A percentile compares a stretch with the other conserved stretches of the same genome.
phyloP scores from a whole-genome alignment of 148 eudicot genomes.

The Arctostaphylos glauca region DNA sequence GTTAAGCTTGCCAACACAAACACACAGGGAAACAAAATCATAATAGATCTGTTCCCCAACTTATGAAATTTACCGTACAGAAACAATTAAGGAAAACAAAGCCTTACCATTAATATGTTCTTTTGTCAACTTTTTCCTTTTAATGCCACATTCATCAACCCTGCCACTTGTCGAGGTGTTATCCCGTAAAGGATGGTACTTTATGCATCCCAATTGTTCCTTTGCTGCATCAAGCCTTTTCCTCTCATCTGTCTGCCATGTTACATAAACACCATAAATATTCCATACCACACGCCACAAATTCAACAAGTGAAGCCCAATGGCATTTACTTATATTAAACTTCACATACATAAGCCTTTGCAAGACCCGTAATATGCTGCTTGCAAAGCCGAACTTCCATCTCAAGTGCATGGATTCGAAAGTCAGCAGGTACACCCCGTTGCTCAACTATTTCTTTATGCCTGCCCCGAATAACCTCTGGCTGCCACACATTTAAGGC shows the following conservation, averaged over 20 bases:
- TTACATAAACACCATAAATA: conserved; percentile 6
- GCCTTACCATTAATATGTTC: conserved; percentile 16
- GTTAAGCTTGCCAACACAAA: neutral
- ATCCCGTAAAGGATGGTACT: conserved; percentile 70
- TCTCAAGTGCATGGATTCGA: conserved; percentile 68
- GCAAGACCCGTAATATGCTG: conserved; percentile 58
- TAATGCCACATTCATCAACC: conserved; percentile 28
- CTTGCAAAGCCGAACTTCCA: conserved; percentile 88
- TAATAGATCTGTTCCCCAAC: neutral
- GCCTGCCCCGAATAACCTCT: conserved; percentile 61
- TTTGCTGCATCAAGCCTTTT: conserved; percentile 56
- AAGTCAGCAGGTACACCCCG: conserved; percentile 64
- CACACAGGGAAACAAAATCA: neutral
- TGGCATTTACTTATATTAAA: neutral
- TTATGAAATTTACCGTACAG: neutral
- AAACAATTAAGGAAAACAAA: neutral
- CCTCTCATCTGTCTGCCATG: conserved; percentile 60
- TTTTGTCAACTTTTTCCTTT: conserved; percentile 50
- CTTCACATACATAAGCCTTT: conserved; percentile 57
- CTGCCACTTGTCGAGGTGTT: conserved; percentile 17
- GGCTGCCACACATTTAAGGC: conserved; percentile 97
- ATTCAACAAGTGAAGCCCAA: conserved; percentile 14
- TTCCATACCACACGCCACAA: neutral
- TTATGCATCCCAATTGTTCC: conserved; percentile 46
- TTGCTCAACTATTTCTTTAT: conserved; percentile 78